These are phyloP conservation scores for Mycena sp. DNA, from an alignment of 1,284 basidiomycete species.

Conservation along the genomic window DNA sequence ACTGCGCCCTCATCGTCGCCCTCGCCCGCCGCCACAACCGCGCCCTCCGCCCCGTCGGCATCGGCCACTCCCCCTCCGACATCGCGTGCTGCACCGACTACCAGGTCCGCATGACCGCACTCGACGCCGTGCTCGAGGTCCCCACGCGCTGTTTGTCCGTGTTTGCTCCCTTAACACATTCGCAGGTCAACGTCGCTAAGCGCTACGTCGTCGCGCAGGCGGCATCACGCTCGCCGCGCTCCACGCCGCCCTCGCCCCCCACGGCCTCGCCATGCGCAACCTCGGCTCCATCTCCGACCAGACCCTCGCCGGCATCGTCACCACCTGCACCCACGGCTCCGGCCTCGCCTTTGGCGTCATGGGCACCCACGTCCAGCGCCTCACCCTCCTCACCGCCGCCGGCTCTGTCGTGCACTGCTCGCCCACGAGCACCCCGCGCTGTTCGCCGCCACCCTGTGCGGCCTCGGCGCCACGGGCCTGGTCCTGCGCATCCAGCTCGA, in stretches of 20 bases:
- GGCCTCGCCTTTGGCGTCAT: constrained; percentile 87
- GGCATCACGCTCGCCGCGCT: constrained; percentile 85
- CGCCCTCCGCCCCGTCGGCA: constrained; percentile 85
- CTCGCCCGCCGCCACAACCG: constrained; percentile 81
- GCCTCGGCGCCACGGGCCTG: constrained; percentile 93
- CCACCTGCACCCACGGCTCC: constrained; percentile 95
- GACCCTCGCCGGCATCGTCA: constrained; percentile 92
- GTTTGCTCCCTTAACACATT: constrained; percentile 28
- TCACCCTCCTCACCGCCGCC: constrained; percentile 81
- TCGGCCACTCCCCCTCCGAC: constrained; percentile 95
- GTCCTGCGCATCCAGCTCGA: constrained; percentile 84
- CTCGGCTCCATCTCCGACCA: constrained; percentile 98
- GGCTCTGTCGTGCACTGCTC: constrained; percentile 78
- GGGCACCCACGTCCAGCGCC: constrained; percentile 81
- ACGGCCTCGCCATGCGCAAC: constrained; percentile 88
- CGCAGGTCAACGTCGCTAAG: constrained; percentile 79
- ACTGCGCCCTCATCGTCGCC: constrained; percentile 86
- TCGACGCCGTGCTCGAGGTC: constrained; percentile 80
- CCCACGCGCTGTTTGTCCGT: constrained; percentile 37
- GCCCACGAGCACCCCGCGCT: constrained; percentile 71
- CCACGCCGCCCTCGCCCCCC: constrained; percentile 72
- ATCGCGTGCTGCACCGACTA: constrained; percentile 88
- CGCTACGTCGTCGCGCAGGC: constrained; percentile 76
- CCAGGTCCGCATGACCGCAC: constrained; percentile 80
- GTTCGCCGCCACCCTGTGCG: constrained; percentile 93